Base-by-base conservation (phyloP, 2,329 filamentous ascomycete genomes). In the Aspergillus sojae region DNA sequence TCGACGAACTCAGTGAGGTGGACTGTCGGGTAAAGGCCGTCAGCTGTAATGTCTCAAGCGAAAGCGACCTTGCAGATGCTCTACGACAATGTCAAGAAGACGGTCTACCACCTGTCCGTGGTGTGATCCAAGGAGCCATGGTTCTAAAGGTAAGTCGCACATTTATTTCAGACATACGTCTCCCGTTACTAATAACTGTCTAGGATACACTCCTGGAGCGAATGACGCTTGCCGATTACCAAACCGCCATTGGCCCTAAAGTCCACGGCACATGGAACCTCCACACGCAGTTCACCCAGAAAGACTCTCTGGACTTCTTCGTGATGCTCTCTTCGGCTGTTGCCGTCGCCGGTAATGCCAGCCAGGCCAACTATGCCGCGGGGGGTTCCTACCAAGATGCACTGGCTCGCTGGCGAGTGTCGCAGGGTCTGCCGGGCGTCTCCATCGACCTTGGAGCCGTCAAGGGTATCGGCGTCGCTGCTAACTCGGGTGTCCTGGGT, bases 311-410 rank as follows among this genome's bases (percentile, higher is more conserved):
- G 48, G 79, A 79, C 65, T 80, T 80, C 65, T 65, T 79, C 60
- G 70, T 76, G 57, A 68, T 80, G 3, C 77, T 77, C 0, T 80
- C 78, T 4, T 63, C 74, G 1, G 73, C 77, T 46, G 75, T 76
- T 5, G 68, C 84, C n/a, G 68, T 65, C n/a, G 19, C 80, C 5
- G 82, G 83, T 6, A 79, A 80, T 55, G 62, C 74, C 3, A 75
- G 77, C 7, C 72, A 84, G 57, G 75, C 80, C 6, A 81, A 79
- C 65, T 80, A 80, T 62, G 70, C 74, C 11, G 77, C 77, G 16
- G 77, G 68, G 23, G 72, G 73, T 58, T 70, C 75, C 1, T 80
- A 71, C 65, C 70, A 77, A 53, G 75, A 78, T 45, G 72, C 72
- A 3, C 60, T 78, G 16, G 75, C 73, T 0, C 63, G 59, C 32